Evolutionary conservation across 2,329 filamentous ascomycete genomes (phyloP), one percentile per base, ranked within the genome.

Genomic region (Monilinia fructicola): DNA sequence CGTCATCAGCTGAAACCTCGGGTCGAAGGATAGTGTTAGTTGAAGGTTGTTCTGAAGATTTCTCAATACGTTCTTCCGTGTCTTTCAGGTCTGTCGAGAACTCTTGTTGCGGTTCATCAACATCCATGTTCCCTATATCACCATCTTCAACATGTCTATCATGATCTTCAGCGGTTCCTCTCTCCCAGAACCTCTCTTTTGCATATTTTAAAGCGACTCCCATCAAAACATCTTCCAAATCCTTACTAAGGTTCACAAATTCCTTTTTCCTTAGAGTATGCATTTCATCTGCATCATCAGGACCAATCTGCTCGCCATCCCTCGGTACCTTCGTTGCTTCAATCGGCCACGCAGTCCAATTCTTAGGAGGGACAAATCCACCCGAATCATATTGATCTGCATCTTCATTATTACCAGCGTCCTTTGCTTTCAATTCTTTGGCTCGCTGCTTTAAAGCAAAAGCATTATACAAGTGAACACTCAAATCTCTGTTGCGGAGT

Each of bases 331-430:
- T 78, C 10, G 81, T 78, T 5, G 84, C 81, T 26, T 82, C 82
- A 74, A 96, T 77, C 5, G 94, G 94, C 94, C 94, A 97, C 0
- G 93, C 90, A 23, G 91, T 91, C 93, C 94, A 97, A 5, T 75
- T 70, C 67, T 84, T 85, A 0, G 85, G 81, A 2, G 84, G 84
- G 5, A 76, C 77, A 82, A 85, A 88, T 11, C 42, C 59, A 11
- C 55, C 53, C 1, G 48, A 26, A 18, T 64, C 55, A 52, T 58
- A 56, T 28, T 31, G 62, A 73, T 73, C 67, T 76, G 77, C 67
- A 70, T 74, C 72, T 38, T 75, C 54, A 40, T 77, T 75, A 54
- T 68, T 42, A 26, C 69, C 66, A 40, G 58, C 53, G 46, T 67
- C 64, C 16, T 65, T 31, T 3, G n/a, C 23, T 65, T 70, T 3